Base-by-base conservation (phyloP, 2,329 filamentous ascomycete genomes). In the Trichoderma asperellum region DNA sequence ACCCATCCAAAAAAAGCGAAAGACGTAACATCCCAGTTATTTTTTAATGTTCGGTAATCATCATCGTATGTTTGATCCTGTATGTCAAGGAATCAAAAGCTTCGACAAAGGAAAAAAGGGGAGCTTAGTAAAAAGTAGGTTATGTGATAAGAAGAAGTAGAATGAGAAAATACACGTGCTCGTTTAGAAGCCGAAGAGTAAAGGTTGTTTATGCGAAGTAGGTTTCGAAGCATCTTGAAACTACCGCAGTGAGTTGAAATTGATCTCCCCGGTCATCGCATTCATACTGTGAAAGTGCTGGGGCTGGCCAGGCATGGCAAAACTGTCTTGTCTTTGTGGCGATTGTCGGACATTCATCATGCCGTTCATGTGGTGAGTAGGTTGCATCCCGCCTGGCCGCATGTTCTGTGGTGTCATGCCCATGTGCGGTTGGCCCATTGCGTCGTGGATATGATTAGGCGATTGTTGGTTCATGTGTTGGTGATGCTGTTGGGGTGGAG, bases 231-330 rank as follows among this genome's bases (percentile, higher is more conserved):
- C n/a, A 55, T 52, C 18, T 18, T 11, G 58, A 21, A 16, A 21
- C 35, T 65, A 72, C 49, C 71, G 66, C 8, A 73, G 68, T 16
- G 70, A 56, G 62, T 71, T 70, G 68, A 77, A 79, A 62, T 77
- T 76, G 16, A 76, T 73, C 10, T 77, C 76, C 35, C 69, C 72
- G 8, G 72, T 66, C 72, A 80, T 78, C 21, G 75, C 24, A 29
- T 73, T 74, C 64, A 80, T 75, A 12, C 73, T 80, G 32, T 86
- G 84, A 62, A 86, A 87, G 61, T 86, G 84, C 16, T 77, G 74
- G 2, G 74, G 69, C 34, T 76, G 78, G 2, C 72, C 65, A 27
- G 73, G 74, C 61, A 81, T 73, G 18, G 77, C 77, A 59, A 80
- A 81, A 67, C 73, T 78, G 27, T 71, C 73, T 62, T 80, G 79